These are phyloP conservation scores for Podaxis sp. DNA, from an alignment of 768 basidiomycete species.

Conservation along the genomic window DNA sequence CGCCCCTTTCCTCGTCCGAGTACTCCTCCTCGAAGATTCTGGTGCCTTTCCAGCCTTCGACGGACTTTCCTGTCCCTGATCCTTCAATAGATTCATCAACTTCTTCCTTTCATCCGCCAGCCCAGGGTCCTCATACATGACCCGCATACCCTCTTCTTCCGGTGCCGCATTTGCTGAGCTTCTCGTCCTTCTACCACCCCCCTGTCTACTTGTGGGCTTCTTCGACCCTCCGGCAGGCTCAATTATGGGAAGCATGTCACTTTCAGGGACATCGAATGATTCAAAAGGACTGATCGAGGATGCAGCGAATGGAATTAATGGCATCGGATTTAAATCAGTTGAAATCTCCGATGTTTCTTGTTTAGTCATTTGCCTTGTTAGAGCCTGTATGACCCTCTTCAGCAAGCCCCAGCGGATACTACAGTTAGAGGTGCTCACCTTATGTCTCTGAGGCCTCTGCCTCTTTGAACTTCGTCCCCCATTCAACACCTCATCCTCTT, in stretches of 20 bases:
- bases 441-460: conserved; percentile 34
- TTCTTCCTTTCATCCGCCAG: conserved; percentile 57
- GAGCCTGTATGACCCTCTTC: conserved; percentile 24
- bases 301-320: conserved; percentile 13
- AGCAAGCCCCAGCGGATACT: not conserved
- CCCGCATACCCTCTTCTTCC: conserved; percentile 45
- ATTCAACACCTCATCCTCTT: conserved; percentile 31
- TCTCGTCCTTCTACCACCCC: conserved; percentile 19
- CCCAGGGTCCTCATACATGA: conserved; percentile 68
- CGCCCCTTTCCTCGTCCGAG: conserved; percentile 20
- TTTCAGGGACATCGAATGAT: conserved; percentile 20
- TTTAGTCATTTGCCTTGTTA: conserved; percentile 37
- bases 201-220: conserved; percentile 14
- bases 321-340: not conserved
- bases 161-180: conserved; percentile 3
- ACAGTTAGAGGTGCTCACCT: conserved; percentile 21
- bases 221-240: not conserved
- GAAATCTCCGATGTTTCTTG: conserved; percentile 20
- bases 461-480: conserved; percentile 26
- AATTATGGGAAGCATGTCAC: conserved; percentile 5
- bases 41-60: conserved; percentile 2
- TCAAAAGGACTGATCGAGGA: conserved; percentile 26
- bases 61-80: conserved; percentile 17
- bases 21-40: conserved; percentile 11
- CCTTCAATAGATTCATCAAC: conserved; percentile 52